phyloP scores from a whole-genome alignment of 2,329 filamentous ascomycete species.

The Colletotrichum plurivorum region DNA sequence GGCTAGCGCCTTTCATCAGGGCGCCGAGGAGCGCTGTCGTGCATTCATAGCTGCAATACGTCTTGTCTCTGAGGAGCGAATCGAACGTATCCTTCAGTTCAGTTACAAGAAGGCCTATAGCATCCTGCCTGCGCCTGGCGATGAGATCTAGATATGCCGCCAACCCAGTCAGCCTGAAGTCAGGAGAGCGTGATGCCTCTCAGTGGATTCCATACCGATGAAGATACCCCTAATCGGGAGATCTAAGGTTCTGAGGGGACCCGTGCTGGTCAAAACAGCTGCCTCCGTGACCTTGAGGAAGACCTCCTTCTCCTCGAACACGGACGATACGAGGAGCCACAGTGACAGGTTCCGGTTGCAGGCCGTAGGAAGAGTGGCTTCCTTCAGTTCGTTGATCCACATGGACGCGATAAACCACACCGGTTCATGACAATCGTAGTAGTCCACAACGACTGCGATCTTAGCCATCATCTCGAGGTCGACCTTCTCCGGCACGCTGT shows the following conservation, averaged over 20 bases:
- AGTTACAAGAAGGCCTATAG: background rate
- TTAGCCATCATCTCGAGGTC: slow-evolving; percentile 45
- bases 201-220: background rate
- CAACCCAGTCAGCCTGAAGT: background rate
- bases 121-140: background rate
- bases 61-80: background rate
- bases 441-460: slow-evolving; percentile 48
- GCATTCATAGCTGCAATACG: background rate
- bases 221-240: background rate
- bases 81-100: background rate
- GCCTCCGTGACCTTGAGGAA: slow-evolving; percentile 34
- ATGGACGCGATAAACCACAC: slow-evolving; percentile 34
- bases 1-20: background rate
- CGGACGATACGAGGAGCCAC: slow-evolving; percentile 38
- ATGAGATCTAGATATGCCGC: background rate
- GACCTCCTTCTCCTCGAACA: slow-evolving; percentile 17
- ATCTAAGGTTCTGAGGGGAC: background rate
- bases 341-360: slow-evolving; percentile 33
- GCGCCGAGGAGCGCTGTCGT: background rate
- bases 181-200: background rate
- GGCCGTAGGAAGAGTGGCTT: background rate
- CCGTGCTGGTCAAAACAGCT: slow-evolving; percentile 13
- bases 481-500: slow-evolving; percentile 42
- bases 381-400: slow-evolving; percentile 36
- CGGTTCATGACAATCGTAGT: slow-evolving; percentile 48